Evolutionary conservation across 2,329 filamentous ascomycete genomes (phyloP).

Genomic region (Lachnellula cervina): DNA sequence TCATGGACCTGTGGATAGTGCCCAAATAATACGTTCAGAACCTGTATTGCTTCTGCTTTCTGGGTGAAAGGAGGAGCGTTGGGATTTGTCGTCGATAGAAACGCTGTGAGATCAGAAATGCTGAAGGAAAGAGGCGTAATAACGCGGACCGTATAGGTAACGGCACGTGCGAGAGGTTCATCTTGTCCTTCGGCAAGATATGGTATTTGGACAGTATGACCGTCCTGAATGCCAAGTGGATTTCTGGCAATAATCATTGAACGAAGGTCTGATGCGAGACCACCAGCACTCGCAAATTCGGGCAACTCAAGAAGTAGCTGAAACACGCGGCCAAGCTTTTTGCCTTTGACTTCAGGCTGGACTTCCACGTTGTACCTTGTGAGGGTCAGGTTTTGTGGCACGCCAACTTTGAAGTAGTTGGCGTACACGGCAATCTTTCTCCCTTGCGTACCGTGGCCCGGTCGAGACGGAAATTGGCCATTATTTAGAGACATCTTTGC

Average conservation of each 20-base stretch:
- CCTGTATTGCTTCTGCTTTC: conserved; percentile 49
- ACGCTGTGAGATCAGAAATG: conserved; percentile 17
- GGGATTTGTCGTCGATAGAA: conserved; percentile 14
- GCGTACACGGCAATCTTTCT: conserved; percentile 26
- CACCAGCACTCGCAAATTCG: conserved; percentile 17
- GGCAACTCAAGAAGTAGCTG: conserved; percentile 29
- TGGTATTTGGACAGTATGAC: conserved; percentile 14
- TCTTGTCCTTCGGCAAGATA: conserved; percentile 28
- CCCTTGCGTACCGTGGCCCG: conserved; percentile 29
- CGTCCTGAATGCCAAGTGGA: conserved; percentile 15
- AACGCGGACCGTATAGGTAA: conserved; percentile 19
- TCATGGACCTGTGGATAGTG: conserved; percentile 37
- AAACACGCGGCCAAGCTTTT: conserved; percentile 27
- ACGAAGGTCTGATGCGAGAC: conserved; percentile 25
- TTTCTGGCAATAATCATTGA: conserved; percentile 25
- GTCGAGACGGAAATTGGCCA: conserved; percentile 23
- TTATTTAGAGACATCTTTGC: conserved; percentile 13
- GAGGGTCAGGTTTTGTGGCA: conserved; percentile 19
- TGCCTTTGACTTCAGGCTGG: conserved; percentile 21
- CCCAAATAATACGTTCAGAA: conserved; percentile 53
- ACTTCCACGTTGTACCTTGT: conserved; percentile 29
- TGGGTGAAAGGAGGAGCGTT: conserved; percentile 18
- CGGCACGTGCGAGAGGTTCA: conserved; percentile 15
- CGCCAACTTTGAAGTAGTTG: conserved; percentile 28
- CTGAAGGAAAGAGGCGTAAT: conserved; percentile 18